These are phyloP conservation scores for Cichorium intybus DNA, from an alignment of 140 eudicot genomes.

Conservation along the genomic window DNA sequence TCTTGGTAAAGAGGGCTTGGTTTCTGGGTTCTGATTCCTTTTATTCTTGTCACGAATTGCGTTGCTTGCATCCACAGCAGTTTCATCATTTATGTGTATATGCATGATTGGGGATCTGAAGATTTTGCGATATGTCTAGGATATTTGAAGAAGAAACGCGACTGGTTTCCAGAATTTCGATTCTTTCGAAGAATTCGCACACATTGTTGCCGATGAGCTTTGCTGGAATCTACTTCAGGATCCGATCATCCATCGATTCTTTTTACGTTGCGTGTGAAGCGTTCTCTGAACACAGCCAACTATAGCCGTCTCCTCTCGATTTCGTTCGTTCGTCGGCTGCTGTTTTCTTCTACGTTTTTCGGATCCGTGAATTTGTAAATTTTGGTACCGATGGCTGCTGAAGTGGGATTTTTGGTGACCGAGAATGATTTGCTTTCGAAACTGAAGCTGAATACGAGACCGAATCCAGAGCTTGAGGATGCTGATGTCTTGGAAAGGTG, in stretches of 20 bases:
- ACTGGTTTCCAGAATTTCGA: conserved; percentile 11
- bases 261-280: conserved; percentile 66
- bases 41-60: conserved; percentile 6
- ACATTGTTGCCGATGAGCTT: conserved; percentile 28
- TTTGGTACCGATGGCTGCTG: conserved; percentile 23
- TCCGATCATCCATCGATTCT: conserved; percentile 46
- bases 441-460: conserved; percentile 7
- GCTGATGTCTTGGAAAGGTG: conserved; percentile 38
- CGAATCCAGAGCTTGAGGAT: conserved; percentile 28
- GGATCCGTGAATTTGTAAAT: conserved; percentile 18
- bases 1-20: conserved; percentile 1
- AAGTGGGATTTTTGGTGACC: conserved; percentile 11
- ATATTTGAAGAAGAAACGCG: conserved; percentile 7
- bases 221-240: conserved; percentile 28
- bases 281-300: conserved; percentile 47
- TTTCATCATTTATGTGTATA: not conserved
- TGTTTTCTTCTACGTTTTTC: conserved; percentile 12
- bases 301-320: conserved; percentile 15
- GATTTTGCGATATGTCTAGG: conserved; percentile 25
- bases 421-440: conserved; percentile 26
- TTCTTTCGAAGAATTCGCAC: conserved; percentile 13
- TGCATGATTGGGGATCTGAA: conserved; percentile 37
- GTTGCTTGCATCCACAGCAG: conserved; percentile 10
- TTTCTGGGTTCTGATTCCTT: not conserved
- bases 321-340: conserved; percentile 17